Percentiles rank a stretch among this genome's conserved stretches.
phyloP scores from a whole-genome alignment of 2,329 filamentous ascomycete genomes.

The Cercospora sojina region DNA sequence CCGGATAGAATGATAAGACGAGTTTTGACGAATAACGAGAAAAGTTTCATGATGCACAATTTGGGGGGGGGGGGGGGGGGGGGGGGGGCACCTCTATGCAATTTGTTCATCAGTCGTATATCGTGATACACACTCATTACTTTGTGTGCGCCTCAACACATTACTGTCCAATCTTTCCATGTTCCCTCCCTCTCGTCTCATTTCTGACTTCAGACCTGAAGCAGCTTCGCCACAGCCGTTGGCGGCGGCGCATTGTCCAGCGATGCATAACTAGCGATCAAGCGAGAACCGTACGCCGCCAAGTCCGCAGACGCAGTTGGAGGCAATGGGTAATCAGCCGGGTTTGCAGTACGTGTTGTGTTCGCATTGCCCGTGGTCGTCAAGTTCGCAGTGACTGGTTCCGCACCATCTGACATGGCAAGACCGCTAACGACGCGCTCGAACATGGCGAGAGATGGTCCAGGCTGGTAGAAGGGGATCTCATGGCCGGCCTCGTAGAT shows the following conservation, averaged over 20 bases:
- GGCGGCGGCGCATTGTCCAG: constrained; percentile 13
- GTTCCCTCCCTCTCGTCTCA: background rate
- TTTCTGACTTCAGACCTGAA: background rate
- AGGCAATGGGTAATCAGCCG: constrained; percentile 30
- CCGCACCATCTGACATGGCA: constrained; percentile 53
- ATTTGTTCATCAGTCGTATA: background rate
- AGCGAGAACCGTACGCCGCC: constrained; percentile 15
- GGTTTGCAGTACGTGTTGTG: constrained; percentile 43
- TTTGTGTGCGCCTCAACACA: background rate
- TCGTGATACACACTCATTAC: background rate
- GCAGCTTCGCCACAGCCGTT: constrained; percentile 6
- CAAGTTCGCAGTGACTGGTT: constrained; percentile 38
- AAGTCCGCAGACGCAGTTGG: constrained; percentile 25
- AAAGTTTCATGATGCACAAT: background rate
- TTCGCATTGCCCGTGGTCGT: constrained; percentile 38
- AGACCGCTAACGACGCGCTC: constrained; percentile 48
- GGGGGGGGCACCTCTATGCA: no score
- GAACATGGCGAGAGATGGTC: constrained; percentile 50
- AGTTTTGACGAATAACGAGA: background rate
- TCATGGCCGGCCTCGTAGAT: constrained; percentile 52
- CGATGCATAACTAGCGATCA: constrained; percentile 16
- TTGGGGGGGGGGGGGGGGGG: no score
- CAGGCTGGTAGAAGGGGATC: constrained; percentile 55
- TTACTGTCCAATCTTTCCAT: background rate
- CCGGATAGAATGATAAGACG: background rate